Conservation (phyloP, 192 early-diverging fungal species). For the Mortierella hygrophila region DNA sequence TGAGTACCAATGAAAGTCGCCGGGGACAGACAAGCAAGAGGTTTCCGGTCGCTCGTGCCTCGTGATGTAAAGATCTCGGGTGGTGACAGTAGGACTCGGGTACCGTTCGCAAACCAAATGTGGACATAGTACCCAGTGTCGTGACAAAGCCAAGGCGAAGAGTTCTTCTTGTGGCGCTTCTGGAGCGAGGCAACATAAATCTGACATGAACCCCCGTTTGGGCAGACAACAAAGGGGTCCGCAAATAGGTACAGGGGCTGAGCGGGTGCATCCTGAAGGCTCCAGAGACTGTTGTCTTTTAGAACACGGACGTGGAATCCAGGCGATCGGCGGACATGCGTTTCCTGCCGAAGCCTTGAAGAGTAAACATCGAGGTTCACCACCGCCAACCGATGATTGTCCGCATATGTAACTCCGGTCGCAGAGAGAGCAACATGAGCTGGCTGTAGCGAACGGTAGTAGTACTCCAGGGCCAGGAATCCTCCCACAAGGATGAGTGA, state of each 20-base stretch:
- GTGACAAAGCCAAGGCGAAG: conserved; percentile 10
- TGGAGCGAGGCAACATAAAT: conserved; percentile 18
- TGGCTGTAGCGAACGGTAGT: not conserved
- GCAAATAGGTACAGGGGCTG: conserved; percentile 10
- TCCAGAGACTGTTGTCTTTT: conserved; percentile 16
- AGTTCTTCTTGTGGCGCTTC: not conserved
- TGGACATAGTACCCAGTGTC: conserved; percentile 32
- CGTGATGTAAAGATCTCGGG: conserved; percentile 37
- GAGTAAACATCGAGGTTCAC: conserved; percentile 22
- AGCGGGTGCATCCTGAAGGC: conserved; percentile 18
- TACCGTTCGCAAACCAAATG: conserved; percentile 53
- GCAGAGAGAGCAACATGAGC: conserved; percentile 19
- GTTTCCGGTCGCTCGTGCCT: not conserved
- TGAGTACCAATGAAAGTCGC: not conserved
- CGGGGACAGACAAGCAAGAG: conserved; percentile 3
- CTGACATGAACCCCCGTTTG: conserved; percentile 15
- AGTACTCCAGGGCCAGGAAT: not conserved
- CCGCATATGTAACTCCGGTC: conserved; percentile 9
- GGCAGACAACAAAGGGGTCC: conserved; percentile 25
- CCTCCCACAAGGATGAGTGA: conserved; percentile 15
- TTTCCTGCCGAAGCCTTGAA: conserved; percentile 5
- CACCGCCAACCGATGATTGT: conserved; percentile 8
- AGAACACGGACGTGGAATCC: conserved; percentile 36
- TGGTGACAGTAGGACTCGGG: conserved; percentile 12
- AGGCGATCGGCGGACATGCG: conserved; percentile 8